Percentiles rank a stretch among this genome's conserved stretches.
Conservation (phyloP, 768 basidiomycete genomes). For the Mycena capillaripes region DNA sequence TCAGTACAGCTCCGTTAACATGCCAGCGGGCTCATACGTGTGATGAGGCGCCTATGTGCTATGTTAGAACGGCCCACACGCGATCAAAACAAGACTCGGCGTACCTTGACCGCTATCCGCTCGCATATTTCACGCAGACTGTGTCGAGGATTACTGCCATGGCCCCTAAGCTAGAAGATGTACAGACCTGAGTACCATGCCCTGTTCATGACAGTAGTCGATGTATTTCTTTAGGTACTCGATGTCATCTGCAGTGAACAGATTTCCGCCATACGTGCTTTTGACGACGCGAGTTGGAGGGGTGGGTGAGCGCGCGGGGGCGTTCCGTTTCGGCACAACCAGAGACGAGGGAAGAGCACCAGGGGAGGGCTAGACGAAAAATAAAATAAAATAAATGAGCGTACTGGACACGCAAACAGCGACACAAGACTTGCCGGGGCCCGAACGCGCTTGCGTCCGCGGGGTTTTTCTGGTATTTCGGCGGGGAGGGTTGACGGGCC, state of each 20-base stretch:
- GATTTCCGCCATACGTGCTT: constrained; percentile 90
- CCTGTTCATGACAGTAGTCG: constrained; percentile 91
- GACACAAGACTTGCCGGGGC: constrained; percentile 58
- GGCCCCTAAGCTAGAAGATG: not conserved
- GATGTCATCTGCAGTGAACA: constrained; percentile 89
- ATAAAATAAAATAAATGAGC: too few species aligned
- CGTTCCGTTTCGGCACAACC: constrained; percentile 72
- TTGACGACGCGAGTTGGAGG: constrained; percentile 88
- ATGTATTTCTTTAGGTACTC: constrained; percentile 90
- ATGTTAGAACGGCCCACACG: constrained; percentile 18
- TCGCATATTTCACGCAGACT: constrained; percentile 90
- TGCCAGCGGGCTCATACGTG: constrained; percentile 65
- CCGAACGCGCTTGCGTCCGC: constrained; percentile 80
- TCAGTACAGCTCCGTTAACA: constrained; percentile 11
- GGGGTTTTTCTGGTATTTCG: constrained; percentile 59
- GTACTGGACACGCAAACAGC: constrained; percentile 14
- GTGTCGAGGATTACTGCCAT: constrained; percentile 1
- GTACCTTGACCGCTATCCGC: constrained; percentile 85
- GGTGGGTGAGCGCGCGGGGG: constrained; percentile 84
- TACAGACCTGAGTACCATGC: constrained; percentile 80
- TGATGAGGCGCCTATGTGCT: constrained; percentile 83
- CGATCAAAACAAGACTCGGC: constrained; percentile 33
- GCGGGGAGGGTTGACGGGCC: constrained; percentile 53
- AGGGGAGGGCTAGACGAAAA: constrained; percentile 62
- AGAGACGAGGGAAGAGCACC: constrained; percentile 77